A percentile compares a stretch with the other conserved stretches of the same genome.
Conservation (phyloP, 2,329 filamentous ascomycete species). For the Aspergillus fumigatus region DNA sequence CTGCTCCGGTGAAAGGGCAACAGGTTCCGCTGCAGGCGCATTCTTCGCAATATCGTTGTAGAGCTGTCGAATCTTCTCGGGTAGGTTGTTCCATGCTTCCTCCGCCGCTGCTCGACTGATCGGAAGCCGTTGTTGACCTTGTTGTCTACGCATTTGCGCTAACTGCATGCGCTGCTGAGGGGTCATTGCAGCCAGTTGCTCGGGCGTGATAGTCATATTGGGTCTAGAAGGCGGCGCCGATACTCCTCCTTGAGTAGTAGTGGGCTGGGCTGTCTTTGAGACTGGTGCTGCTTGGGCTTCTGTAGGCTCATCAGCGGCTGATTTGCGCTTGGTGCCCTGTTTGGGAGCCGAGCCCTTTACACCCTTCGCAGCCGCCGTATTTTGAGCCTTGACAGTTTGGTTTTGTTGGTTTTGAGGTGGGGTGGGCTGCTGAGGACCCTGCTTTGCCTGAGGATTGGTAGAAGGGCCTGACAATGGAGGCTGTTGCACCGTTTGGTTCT, state of each 20-base stretch:
- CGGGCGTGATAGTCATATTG: constrained; percentile 24
- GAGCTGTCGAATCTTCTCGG: constrained; percentile 35
- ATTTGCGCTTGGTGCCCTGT: constrained; percentile 40
- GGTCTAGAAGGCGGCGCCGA: constrained; percentile 19
- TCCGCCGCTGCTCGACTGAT: constrained; percentile 33
- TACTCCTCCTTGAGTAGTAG: constrained; percentile 14
- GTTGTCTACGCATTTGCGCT: constrained; percentile 32
- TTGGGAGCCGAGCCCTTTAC: constrained; percentile 25
- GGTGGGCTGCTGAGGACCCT: constrained; percentile 18
- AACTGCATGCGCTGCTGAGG: constrained; percentile 39
- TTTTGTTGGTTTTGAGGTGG: constrained; percentile 24
- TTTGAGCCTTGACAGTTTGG: constrained; percentile 28
- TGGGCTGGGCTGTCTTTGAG: constrained; percentile 23
- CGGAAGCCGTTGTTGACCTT: constrained; percentile 27
- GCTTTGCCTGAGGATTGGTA: constrained; percentile 22
- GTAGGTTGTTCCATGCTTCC: constrained; percentile 36
- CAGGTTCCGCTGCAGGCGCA: constrained; percentile 26
- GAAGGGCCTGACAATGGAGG: constrained; percentile 18
- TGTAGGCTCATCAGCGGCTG: constrained; percentile 43
- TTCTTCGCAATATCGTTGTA: constrained; percentile 36
- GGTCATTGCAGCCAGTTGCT: constrained; percentile 37
- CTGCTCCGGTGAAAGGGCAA: constrained; percentile 35
- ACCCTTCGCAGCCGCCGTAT: constrained; percentile 21
- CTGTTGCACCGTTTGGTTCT: constrained; percentile 21
- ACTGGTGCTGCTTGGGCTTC: constrained; percentile 39